Percentiles rank a stretch among this genome's conserved stretches.
Conservation (phyloP, 2,329 filamentous ascomycete genomes). For the Dissoconium aciculare region DNA sequence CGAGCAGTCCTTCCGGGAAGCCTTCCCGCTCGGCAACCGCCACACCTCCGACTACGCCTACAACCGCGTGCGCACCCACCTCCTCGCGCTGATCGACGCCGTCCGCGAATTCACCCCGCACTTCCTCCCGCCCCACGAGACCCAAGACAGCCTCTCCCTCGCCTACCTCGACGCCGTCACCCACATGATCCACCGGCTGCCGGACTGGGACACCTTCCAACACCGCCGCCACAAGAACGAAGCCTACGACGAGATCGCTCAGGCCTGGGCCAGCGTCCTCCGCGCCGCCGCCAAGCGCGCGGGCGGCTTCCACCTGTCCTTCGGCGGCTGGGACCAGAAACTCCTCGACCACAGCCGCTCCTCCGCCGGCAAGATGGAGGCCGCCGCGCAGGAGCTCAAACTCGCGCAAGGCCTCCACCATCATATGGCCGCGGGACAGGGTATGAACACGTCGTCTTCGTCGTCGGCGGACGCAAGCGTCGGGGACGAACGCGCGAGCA, state of each 20-base stretch:
- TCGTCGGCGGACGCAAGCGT: slow-evolving; percentile 13
- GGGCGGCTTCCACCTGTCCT: slow-evolving; percentile 76
- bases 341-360: slow-evolving; percentile 76
- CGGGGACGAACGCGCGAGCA: slow-evolving; percentile 28
- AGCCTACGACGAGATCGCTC: slow-evolving; percentile 89
- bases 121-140: slow-evolving; percentile 82
- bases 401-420: slow-evolving; percentile 65
- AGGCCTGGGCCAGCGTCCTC: slow-evolving; percentile 84
- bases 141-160: slow-evolving; percentile 67
- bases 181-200: slow-evolving; percentile 73
- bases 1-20: slow-evolving; percentile 57
- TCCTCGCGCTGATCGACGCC: slow-evolving; percentile 71
- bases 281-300: slow-evolving; percentile 81
- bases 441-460: slow-evolving; percentile 15
- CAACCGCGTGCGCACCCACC: slow-evolving; percentile 71
- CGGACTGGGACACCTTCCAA: slow-evolving; percentile 76
- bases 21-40: slow-evolving; percentile 75
- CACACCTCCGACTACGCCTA: slow-evolving; percentile 85
- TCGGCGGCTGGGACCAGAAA: slow-evolving; percentile 83
- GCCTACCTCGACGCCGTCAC: slow-evolving; percentile 83
- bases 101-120: slow-evolving; percentile 89
- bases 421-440: slow-evolving; percentile 52
- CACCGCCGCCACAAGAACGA: slow-evolving; percentile 89
- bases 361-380: slow-evolving; percentile 65
- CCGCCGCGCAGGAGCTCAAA: slow-evolving; percentile 64